phyloP scores from a whole-genome alignment of 2,329 filamentous ascomycete species.

The Leptographium radiaticola region DNA sequence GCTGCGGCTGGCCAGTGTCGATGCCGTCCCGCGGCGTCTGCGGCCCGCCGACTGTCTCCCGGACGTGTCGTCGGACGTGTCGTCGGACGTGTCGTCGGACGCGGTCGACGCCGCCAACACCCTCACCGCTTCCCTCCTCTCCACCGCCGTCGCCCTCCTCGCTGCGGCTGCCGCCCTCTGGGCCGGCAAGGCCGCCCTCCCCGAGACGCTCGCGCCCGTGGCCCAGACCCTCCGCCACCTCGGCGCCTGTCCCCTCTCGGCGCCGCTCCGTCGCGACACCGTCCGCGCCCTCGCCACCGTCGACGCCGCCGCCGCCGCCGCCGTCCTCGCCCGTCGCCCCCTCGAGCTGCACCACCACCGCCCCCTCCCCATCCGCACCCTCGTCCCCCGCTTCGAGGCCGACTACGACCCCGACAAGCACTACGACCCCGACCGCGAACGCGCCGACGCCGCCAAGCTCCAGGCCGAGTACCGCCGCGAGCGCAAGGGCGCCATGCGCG shows the following conservation, averaged over 20 bases:
- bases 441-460: conserved; percentile 72
- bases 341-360: conserved; percentile 82
- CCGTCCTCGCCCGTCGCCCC: conserved; percentile 57
- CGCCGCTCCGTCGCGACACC: conserved; percentile 15
- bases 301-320: conserved; percentile 35
- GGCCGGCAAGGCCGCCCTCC: conserved; percentile 59
- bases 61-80: conserved; percentile 10
- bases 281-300: conserved; percentile 28
- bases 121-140: conserved; percentile 45
- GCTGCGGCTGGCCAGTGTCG: conserved; percentile 46
- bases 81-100: conserved; percentile 19
- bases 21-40: conserved; percentile 4
- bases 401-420: conserved; percentile 88
- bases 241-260: conserved; percentile 33
- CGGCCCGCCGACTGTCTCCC: conserved; percentile 4
- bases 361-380: conserved; percentile 75
- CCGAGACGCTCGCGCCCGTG: conserved; percentile 62
- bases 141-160: conserved; percentile 52
- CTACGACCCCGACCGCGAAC: conserved; percentile 90
- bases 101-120: conserved; percentile 14
- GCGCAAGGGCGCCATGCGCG: conserved; percentile 85
- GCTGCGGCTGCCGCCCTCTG: conserved; percentile 59
- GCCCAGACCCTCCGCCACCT: conserved; percentile 41
- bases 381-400: conserved; percentile 92
- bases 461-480: conserved; percentile 88